Conservation (phyloP, 495 filamentous ascomycete species). For the Penicillium robsamsonii region DNA sequence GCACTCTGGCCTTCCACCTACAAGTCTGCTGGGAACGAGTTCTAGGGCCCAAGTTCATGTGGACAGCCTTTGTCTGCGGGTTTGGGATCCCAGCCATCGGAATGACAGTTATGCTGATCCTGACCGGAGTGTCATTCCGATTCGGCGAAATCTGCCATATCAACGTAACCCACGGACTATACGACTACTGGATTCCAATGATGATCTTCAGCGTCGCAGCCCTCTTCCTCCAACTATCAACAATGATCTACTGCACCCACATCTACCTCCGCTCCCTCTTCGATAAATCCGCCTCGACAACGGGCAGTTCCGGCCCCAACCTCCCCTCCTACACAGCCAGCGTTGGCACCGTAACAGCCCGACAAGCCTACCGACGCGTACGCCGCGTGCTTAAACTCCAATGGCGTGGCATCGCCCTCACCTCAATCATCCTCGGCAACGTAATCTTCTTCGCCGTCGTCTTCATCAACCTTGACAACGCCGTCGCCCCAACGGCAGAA, state of each 20-base stretch:
- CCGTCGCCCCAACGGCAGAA: constrained; percentile 52
- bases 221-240: constrained; percentile 76
- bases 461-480: constrained; percentile 80
- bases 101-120: constrained; percentile 66
- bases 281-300: constrained; percentile 55
- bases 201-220: constrained; percentile 75
- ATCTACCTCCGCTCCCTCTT: constrained; percentile 85
- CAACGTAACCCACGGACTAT: constrained; percentile 74
- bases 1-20: constrained; percentile 87
- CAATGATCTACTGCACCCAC: constrained; percentile 90
- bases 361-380: constrained; percentile 83
- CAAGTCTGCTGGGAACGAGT: constrained; percentile 97
- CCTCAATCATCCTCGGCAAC: constrained; percentile 81
- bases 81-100: constrained; percentile 79
- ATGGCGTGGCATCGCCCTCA: constrained; percentile 87
- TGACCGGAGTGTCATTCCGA: constrained; percentile 91
- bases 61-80: constrained; percentile 72
- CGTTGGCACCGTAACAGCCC: constrained; percentile 76
- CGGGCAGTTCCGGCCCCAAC: constrained; percentile 58
- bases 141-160: constrained; percentile 92
- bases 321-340: constrained; percentile 78
- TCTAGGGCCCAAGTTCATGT: constrained; percentile 87
- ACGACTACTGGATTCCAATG: constrained; percentile 88
- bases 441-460: constrained; percentile 89
- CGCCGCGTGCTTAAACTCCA: constrained; percentile 85